phyloP scores from a whole-genome alignment of 1,284 basidiomycete genomes.

The Xanthoconium separans region DNA sequence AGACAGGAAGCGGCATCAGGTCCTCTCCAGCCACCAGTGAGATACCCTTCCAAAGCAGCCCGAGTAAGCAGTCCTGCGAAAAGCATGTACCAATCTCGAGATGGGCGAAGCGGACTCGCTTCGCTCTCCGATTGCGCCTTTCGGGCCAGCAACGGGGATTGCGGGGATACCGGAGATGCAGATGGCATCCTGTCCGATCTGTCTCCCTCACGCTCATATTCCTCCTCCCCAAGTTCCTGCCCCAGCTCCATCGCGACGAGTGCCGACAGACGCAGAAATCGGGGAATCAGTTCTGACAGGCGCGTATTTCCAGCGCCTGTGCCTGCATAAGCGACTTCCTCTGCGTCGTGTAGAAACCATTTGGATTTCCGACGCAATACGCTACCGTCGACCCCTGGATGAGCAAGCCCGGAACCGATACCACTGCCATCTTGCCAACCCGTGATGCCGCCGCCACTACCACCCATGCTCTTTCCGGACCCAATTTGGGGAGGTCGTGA shows the following conservation, averaged over 20 bases:
- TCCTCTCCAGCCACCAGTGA: conserved; percentile 76
- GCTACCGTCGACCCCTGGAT: conserved; percentile 52
- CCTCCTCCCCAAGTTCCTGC: conserved; percentile 52
- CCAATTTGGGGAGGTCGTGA: conserved; percentile 25
- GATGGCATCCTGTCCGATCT: conserved; percentile 12
- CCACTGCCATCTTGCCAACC: conserved; percentile 72
- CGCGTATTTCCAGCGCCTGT: conserved; percentile 57
- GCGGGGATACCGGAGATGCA: conserved; percentile 13
- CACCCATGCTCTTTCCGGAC: conserved; percentile 33
- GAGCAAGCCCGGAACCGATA: conserved; percentile 63
- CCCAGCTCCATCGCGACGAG: conserved; percentile 72
- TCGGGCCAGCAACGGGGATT: conserved; percentile 8
- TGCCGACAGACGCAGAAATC: conserved; percentile 73
- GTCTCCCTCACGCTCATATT: conserved; percentile 30
- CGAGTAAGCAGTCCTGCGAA: conserved; percentile 73
- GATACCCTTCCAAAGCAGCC: conserved; percentile 78
- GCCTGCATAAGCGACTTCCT: conserved; percentile 25
- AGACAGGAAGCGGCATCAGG: conserved; percentile 68
- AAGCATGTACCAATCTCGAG: conserved; percentile 77
- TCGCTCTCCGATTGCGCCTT: conserved; percentile 38
- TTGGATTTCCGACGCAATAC: conserved; percentile 50
- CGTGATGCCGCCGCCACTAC: conserved; percentile 52
- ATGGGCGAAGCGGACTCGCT: conserved; percentile 57
- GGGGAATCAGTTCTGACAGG: conserved; percentile 64
- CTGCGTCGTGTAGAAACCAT: conserved; percentile 29